Evolutionary conservation across 495 filamentous ascomycete species (phyloP), one percentile per base, ranked within the genome.

Genomic region (Friedmanniomyces endolithicus): DNA sequence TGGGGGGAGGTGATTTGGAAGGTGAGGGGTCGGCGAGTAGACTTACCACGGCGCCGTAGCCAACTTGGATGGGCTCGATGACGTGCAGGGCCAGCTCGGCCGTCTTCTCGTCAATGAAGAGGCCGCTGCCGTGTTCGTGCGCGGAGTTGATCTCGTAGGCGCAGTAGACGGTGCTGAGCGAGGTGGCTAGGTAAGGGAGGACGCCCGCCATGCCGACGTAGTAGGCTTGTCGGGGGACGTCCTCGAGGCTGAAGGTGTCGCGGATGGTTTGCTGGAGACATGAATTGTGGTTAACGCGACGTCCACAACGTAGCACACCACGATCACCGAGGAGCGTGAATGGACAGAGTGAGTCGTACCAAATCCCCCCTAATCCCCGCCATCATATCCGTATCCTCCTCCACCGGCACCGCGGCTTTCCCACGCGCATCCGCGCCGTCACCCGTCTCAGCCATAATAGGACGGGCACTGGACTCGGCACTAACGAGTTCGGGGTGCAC

Each of bases 51-150:
- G 92, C 92, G 52, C 92, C 92, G 63, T 92, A 95, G 48, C 87
- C 92, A 48, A 97, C 74, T 70, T 98, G 92, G 61, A 96, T 72
- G 22, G 90, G 94, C 71, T 96, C 89, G 37, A 95, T 74, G 41
- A 90, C 68, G 60, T 87, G 78, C 12, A 98, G 75, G 58, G 89
- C 70, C 16, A 84, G 66, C 48, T 83, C 76, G 31, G 90, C 90
- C 11, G 76, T 85, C 45, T 88, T 77, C 47, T 79, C 80, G 45
- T 74, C 78, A 60, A 95, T 69, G 52, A 94, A 64, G 50, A 75
- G 74, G 19, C 83, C 87, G 1, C 74, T 65, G 29, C 83, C 81
- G n/a, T 74, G 72, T 37, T 67, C 56, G 55, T 72, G 70, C 14
- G 68, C 59, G 56, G 65, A 56, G 39, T 65, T 68, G 47, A 72